Base-by-base conservation (phyloP, 495 filamentous ascomycete species). In the Cladorrhinum samala region DNA sequence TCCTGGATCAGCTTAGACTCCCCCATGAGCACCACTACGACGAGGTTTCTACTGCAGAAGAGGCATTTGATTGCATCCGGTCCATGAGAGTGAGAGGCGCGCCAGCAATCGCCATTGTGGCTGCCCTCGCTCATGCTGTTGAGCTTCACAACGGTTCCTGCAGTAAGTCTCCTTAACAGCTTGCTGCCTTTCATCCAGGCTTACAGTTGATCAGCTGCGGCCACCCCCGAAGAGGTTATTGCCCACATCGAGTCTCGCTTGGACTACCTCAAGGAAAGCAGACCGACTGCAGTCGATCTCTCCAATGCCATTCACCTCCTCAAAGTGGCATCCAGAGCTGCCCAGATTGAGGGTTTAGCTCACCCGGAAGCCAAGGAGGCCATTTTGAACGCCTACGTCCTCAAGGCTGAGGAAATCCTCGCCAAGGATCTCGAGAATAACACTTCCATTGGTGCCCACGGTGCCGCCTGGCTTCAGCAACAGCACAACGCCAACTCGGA, bases 61-160 rank as follows among this genome's bases (percentile, higher is more conserved):
- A 96, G 71, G 93, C 87, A 14, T 97, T 91, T 78, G 80, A 91
- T 67, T 88, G 89, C 46, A 98, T 98, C 66, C 87, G 87, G 65
- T 79, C 87, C 17, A 98, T 98, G 93, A 83, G 89, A 52, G 92
- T 96, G 19, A 57, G 65, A 53, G 65, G 64, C 24, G 93, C 93
- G 11, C 93, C 93, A 17, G 93, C 94, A 38, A 98, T 98, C 62
- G 93, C 94, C 30, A 96, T 98, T 49, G 93, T 98, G 14, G 93
- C 94, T 20, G 89, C 89, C 6, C 81, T 98, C 33, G 84, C 86
- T 5, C 80, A 95, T 27, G 89, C 88, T 5, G 85, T 93, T 11
- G 88, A 90, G 59, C 63, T 91, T 19, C 71, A 80, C 49, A 72
- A 75, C 21, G 76, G 76, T 42, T 67, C 61, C 54, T 76, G 72